Conservation (phyloP, 305 asterid species). For the Plantago rigida region DNA sequence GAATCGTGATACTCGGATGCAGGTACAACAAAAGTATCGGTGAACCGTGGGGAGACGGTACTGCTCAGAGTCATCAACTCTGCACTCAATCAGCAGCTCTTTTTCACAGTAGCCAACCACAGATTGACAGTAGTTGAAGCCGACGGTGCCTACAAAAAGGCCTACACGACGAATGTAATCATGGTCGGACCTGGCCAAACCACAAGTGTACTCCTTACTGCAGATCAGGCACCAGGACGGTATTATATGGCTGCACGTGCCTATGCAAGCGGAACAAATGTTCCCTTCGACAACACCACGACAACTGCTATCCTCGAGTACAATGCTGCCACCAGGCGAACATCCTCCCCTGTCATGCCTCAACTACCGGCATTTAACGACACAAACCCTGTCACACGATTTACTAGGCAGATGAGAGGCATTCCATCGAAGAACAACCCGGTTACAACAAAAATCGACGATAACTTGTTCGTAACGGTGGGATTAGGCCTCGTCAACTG, state of each 20-base stretch:
- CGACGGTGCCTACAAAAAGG: conserved; percentile 41
- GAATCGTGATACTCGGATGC: not conserved
- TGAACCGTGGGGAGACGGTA: conserved; percentile 39
- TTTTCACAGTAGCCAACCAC: conserved; percentile 49
- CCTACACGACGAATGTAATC: conserved; percentile 35
- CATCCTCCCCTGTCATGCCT: conserved; percentile 31
- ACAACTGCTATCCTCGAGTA: conserved; percentile 50
- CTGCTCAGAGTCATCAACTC: conserved; percentile 51
- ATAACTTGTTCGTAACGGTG: conserved; percentile 37
- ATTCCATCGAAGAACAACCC: conserved; percentile 24
- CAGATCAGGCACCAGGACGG: conserved; percentile 36
- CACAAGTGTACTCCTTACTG: conserved; percentile 42
- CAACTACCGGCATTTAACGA: conserved; percentile 44
- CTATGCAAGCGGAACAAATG: conserved; percentile 31
- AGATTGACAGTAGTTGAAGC: conserved; percentile 39
- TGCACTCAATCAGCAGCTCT: conserved; percentile 55
- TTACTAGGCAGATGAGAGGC: conserved; percentile 29
- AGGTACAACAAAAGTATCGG: conserved; percentile 37
- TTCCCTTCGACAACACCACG: conserved; percentile 44
- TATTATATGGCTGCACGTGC: conserved; percentile 50
- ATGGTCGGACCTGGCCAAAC: conserved; percentile 56
- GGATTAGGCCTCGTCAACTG: conserved; percentile 43
- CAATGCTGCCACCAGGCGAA: conserved; percentile 15
- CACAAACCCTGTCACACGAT: conserved; percentile 33
- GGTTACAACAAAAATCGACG: conserved; percentile 33